Evolutionary conservation across 208 protist genomes (phyloP), one percentile per base, ranked within the genome.

Genomic region (Wallacemonas rigidus): DNA sequence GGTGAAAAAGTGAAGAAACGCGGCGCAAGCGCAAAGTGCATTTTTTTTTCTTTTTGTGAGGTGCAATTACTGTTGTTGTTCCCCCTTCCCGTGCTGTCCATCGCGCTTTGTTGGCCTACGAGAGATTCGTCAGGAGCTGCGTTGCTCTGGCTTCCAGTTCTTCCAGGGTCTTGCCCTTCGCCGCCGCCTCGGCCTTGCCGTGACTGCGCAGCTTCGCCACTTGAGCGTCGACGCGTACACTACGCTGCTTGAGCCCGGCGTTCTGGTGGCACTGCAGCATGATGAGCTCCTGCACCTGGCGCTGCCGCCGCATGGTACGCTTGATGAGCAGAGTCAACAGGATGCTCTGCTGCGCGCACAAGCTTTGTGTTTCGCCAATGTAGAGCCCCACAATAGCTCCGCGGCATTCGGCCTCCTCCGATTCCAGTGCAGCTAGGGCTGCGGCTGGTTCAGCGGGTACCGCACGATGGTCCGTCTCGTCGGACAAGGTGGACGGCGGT

Each of bases 281-380:
- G 35, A 83, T 72, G 17, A 75, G 79, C 55, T 83, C 77, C 40
- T 57, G 68, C 61, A 86, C 69, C 44, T 48, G 55, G 36, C 75
- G 64, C 63, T 78, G 76, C 11, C 70, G 69, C 14, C 36, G 11
- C 8, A 43, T 36, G 61, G 81, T 67, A 3, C 69, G 67, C 47
- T 74, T 77, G 38, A 80, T 41, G 26, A 79, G 56, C 6, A 12
- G 38, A 17, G 75, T 75, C 35, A 85, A 58, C 17, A 17, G 11
- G 17, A 75, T 55, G 36, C 63, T 56, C 12, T 75, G 68, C 7
- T 72, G 70, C 2, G 76, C 70, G 17, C 48, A 50, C 1, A 82
- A 48, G 26, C 63, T 53, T 1, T 71, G 79, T 54, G 76, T 51
- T 35, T 75, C 76, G 12, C 64, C 56, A 15, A 84, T 51, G 74